These are phyloP conservation scores for Phytophthora tubulina DNA, from an alignment of 352 stramenopile species.

Conservation along the genomic window DNA sequence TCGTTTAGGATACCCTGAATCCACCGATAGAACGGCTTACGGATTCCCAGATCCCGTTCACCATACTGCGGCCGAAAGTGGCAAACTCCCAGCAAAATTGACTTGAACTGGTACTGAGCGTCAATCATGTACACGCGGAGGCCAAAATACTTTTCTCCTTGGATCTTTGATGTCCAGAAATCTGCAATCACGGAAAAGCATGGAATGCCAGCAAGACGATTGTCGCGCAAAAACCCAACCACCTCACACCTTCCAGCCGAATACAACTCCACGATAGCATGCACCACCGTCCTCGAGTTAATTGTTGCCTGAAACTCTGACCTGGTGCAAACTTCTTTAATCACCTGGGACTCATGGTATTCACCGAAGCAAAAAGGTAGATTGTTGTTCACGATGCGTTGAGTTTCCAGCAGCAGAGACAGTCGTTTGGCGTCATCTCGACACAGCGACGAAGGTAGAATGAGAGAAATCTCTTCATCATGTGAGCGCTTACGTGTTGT, in stretches of 20 bases:
- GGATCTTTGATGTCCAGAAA: background rate
- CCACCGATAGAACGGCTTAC: background rate
- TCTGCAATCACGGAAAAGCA: background rate
- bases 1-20: no score
- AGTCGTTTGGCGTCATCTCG: no score
- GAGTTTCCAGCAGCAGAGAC: background rate
- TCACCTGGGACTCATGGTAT: background rate
- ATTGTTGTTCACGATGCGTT: background rate
- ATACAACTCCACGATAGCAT: background rate
- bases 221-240: background rate
- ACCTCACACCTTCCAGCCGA: background rate
- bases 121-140: slow-evolving; percentile 29
- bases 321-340: background rate
- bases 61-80: background rate
- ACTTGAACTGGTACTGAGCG: slow-evolving; percentile 22
- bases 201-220: background rate
- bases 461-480: background rate
- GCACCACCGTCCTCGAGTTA: background rate
- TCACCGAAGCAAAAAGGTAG: background rate
- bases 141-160: slow-evolving; percentile 37
- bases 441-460: background rate
- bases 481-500: background rate
- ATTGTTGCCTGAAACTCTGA: background rate
- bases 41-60: background rate
- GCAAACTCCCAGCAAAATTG: background rate